Conservation (phyloP, 306 rosid genomes). For the Inga laurina region DNA sequence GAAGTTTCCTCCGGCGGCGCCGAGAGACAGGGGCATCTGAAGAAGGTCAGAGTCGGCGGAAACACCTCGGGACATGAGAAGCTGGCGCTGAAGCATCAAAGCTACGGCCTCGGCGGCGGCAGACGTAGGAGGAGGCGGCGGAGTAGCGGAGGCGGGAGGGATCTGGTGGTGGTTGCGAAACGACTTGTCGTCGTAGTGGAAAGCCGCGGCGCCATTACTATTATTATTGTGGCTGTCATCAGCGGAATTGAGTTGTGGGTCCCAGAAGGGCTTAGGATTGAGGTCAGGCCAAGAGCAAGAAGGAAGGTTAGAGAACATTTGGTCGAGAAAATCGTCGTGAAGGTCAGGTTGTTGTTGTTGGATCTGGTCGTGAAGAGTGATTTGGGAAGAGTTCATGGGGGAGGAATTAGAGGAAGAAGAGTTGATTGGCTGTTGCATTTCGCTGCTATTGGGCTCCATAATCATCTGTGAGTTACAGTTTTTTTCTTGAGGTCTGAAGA, state of each 20-base stretch:
- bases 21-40: slow-evolving; percentile 56
- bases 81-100: slow-evolving; percentile 81
- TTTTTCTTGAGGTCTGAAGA: background rate
- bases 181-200: slow-evolving; percentile 62
- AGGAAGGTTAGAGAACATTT: slow-evolving; percentile 76
- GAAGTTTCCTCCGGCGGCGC: slow-evolving; percentile 36
- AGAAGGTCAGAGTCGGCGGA: slow-evolving; percentile 40
- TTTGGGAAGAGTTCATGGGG: slow-evolving; percentile 53
- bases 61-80: slow-evolving; percentile 50
- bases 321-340: slow-evolving; percentile 89
- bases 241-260: slow-evolving; percentile 30
- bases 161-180: slow-evolving; percentile 70
- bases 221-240: slow-evolving; percentile 25
- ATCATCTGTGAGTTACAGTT: background rate
- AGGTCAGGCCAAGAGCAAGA: slow-evolving; percentile 69
- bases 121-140: slow-evolving; percentile 19
- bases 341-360: slow-evolving; percentile 31
- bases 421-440: slow-evolving; percentile 69
- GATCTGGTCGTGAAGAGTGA: slow-evolving; percentile 53
- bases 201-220: slow-evolving; percentile 31
- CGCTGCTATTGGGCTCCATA: slow-evolving; percentile 70
- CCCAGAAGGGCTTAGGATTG: slow-evolving; percentile 53
- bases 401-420: slow-evolving; percentile 29
- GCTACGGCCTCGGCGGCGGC: slow-evolving; percentile 47
- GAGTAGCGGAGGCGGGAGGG: slow-evolving; percentile 33